Evolutionary conservation across 2,329 filamentous ascomycete genomes (phyloP).

Genomic region (Blastomyces parvus): DNA sequence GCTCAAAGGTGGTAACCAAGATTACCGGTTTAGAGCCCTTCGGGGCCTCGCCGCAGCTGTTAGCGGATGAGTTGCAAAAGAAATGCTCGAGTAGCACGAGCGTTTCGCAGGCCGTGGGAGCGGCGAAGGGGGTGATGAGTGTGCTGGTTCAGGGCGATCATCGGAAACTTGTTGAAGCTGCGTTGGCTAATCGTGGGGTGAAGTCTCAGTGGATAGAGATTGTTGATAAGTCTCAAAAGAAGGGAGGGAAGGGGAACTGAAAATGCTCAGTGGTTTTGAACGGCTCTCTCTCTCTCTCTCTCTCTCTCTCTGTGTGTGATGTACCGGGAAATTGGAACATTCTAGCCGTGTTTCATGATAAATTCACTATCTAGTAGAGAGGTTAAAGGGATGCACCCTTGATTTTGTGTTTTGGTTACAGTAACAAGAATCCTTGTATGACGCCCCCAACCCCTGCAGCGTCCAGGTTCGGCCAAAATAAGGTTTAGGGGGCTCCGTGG

Average conservation of each 20-base stretch:
- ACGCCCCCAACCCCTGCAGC: too few relatives aligned
- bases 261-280: not conserved
- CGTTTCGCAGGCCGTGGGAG: conserved; percentile 52
- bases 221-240: conserved; percentile 60
- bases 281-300: not conserved
- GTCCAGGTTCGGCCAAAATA: too few relatives aligned
- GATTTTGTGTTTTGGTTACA: not conserved
- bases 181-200: conserved; percentile 51
- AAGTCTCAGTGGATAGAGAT: conserved; percentile 52
- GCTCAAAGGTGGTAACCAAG: conserved; percentile 57
- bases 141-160: conserved; percentile 60
- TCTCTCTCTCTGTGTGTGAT: too few relatives aligned
- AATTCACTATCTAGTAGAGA: not conserved
- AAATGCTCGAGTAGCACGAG: conserved; percentile 59
- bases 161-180: conserved; percentile 50
- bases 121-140: conserved; percentile 56
- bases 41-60: conserved; percentile 48
- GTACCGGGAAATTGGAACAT: not conserved
- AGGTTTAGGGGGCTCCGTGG: too few relatives aligned
- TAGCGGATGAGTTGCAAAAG: conserved; percentile 58
- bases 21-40: conserved; percentile 54
- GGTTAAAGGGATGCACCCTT: not conserved
- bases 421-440: too few relatives aligned
- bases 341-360: not conserved
- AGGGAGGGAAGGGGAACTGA: conserved; percentile 39